A percentile compares a stretch with the other conserved stretches of the same genome.
Evolutionary conservation across 768 basidiomycete species (phyloP).

Genomic region (Melanogaster broomeanus): DNA sequence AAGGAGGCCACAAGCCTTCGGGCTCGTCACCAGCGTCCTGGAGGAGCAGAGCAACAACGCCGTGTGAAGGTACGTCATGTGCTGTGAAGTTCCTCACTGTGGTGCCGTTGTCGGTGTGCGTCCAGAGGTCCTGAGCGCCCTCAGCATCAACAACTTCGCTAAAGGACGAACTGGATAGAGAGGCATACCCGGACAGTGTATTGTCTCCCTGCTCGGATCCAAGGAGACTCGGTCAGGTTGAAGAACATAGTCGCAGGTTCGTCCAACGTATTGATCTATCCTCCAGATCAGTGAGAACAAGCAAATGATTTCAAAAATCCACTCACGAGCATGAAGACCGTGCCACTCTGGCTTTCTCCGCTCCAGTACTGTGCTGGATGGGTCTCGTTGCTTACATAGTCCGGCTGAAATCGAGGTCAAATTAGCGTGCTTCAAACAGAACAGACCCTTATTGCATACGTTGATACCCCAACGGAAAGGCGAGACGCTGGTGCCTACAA

Average conservation of each 20-base stretch:
- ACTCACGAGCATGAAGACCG: constrained; percentile 65
- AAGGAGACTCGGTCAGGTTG: constrained; percentile 67
- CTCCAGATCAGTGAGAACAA: not conserved
- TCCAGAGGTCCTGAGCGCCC: constrained; percentile 63
- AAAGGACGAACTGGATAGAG: not conserved
- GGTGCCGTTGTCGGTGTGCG: constrained; percentile 70
- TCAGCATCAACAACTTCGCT: not conserved
- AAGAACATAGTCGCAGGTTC: constrained; percentile 59
- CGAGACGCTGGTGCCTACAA: constrained; percentile 58
- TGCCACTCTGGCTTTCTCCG: constrained; percentile 63
- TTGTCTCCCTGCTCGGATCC: constrained; percentile 66
- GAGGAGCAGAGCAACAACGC: constrained; percentile 66
- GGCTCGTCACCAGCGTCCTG: constrained; percentile 72
- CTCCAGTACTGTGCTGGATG: constrained; percentile 76
- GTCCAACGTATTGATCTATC: constrained; percentile 62
- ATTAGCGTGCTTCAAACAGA: not conserved
- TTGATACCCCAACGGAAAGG: constrained; percentile 73
- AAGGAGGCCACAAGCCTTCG: constrained; percentile 54
- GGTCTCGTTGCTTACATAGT: constrained; percentile 40
- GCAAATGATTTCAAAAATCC: not conserved
- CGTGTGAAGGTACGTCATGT: constrained; percentile 60
- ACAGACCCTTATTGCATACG: constrained; percentile 36
- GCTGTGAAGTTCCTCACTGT: constrained; percentile 60
- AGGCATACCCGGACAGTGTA: constrained; percentile 60
- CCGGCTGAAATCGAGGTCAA: constrained; percentile 24